Evolutionary conservation across 2,329 filamentous ascomycete species (phyloP).

Genomic region (Neospermospora avenae): DNA sequence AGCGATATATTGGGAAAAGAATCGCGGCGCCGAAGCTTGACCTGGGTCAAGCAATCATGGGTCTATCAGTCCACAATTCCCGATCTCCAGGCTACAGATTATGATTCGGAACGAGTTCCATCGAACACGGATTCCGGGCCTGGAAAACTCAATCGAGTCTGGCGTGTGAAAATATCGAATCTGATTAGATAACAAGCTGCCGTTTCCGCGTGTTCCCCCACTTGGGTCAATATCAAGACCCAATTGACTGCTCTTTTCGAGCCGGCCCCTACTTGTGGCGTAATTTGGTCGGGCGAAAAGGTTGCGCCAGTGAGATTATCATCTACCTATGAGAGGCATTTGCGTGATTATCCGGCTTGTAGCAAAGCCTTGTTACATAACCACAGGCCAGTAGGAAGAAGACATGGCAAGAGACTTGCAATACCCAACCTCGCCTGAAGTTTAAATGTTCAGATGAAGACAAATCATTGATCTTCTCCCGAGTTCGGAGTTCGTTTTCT

Average conservation of each 20-base stretch:
- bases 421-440: background rate
- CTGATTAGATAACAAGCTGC: constrained; percentile 4
- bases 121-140: background rate
- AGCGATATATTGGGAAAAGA: background rate
- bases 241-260: background rate
- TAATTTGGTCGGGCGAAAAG: background rate
- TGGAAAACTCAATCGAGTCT: background rate
- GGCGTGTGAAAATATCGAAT: background rate
- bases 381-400: background rate
- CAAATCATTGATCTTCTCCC: background rate
- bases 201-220: background rate
- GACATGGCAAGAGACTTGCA: background rate
- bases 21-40: background rate
- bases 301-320: background rate
- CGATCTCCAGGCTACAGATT: background rate
- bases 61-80: background rate
- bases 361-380: background rate
- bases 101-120: too few relatives aligned
- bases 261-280: constrained; percentile 2
- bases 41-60: background rate
- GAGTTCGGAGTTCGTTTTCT: background rate
- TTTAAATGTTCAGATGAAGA: background rate
- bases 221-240: background rate
- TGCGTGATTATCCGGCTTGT: too few relatives aligned
- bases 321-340: background rate